Base-by-base conservation (phyloP, 495 filamentous ascomycete species). In the Hypoxylon crocopeplum region DNA sequence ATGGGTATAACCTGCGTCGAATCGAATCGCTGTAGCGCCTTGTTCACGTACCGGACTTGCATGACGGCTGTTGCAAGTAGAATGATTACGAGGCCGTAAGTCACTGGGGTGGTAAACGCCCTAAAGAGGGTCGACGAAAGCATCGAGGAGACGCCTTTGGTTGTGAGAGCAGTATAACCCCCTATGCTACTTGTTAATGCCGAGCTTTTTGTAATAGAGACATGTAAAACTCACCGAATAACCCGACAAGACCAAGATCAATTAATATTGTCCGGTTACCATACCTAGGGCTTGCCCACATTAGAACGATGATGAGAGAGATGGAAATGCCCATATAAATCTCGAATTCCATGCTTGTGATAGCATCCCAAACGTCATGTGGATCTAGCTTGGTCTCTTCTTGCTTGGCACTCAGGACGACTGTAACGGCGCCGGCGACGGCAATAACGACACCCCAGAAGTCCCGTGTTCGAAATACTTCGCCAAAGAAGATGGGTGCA, bases 1-100 rank as follows among this genome's bases (percentile, higher is more conserved):
- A 91, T 91, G 1, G 94, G 94, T 47, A 98, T 97, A 56, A 98
- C 94, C 65, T 96, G 91, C 0, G 94, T 98, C 0, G 93, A 93
- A 71, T 97, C 91, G 75, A 98, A 98, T 47, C 90, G 86, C 69
- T 95, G 92, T 15, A 98, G 78, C 1, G 94, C 93, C 41, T 92
- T 91, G 76, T 98, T 98, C 58, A 98, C 81, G 70, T 97, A 98
- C 57, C 88, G 91, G 59, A 98, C 91, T 73, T 98, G 94, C 84
- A 97, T 89, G 48, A 98, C 75, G 15, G 94, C 94, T 6, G 93
- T 96, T 22, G 74, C 84, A 5, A 93, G 76, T 12, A 98, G 82
- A 36, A 98, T 73, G 36, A 87, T 81, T 1, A 89, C 73, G 10
- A 98, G 82, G 1, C 88, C 83, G 67, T 98, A 98, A 25, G 92